Evolutionary conservation across 2,329 filamentous ascomycete species (phyloP).

Genomic region (Trematosphaeria pertusa): DNA sequence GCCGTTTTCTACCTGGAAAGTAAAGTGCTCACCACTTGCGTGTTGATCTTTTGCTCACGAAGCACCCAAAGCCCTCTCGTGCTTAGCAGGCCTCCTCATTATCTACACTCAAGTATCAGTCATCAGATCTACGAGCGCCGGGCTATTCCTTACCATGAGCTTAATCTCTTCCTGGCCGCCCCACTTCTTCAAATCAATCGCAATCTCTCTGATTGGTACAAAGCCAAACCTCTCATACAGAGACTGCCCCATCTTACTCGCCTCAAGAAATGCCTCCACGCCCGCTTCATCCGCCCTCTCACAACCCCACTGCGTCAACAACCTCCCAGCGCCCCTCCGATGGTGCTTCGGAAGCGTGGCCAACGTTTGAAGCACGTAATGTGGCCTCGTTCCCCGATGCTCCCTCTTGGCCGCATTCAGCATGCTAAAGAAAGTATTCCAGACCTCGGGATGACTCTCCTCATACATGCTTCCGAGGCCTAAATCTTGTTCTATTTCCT

Average conservation of each 20-base stretch:
- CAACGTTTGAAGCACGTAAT: slow-evolving; percentile 40
- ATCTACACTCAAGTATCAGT: not conserved
- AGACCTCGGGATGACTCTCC: slow-evolving; percentile 34
- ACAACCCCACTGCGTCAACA: slow-evolving; percentile 42
- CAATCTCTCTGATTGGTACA: slow-evolving; percentile 28
- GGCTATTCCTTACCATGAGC: slow-evolving; percentile 37
- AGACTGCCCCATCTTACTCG: slow-evolving; percentile 40
- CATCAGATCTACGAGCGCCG: not conserved
- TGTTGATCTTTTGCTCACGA: too few relatives aligned
- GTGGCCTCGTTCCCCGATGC: slow-evolving; percentile 27
- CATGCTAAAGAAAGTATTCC: slow-evolving; percentile 24
- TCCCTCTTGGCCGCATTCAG: slow-evolving; percentile 35
- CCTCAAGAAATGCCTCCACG: slow-evolving; percentile 42
- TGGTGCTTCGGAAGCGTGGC: slow-evolving; percentile 40
- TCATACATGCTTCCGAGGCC: slow-evolving; percentile 31
- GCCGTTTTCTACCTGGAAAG: too few relatives aligned
- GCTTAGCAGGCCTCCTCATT: slow-evolving; percentile 4
- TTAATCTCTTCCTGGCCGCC: slow-evolving; percentile 33
- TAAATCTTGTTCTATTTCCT: slow-evolving; percentile 36
- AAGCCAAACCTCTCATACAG: slow-evolving; percentile 45
- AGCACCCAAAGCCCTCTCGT: too few relatives aligned
- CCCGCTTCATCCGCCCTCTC: slow-evolving; percentile 40
- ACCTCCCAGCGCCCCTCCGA: slow-evolving; percentile 39
- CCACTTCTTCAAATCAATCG: slow-evolving; percentile 39
- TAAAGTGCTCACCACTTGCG: too few relatives aligned